Evolutionary conservation across 305 asterid genomes (phyloP), one percentile per base, ranked within the genome.

Genomic region (Fraxinus greggii): DNA sequence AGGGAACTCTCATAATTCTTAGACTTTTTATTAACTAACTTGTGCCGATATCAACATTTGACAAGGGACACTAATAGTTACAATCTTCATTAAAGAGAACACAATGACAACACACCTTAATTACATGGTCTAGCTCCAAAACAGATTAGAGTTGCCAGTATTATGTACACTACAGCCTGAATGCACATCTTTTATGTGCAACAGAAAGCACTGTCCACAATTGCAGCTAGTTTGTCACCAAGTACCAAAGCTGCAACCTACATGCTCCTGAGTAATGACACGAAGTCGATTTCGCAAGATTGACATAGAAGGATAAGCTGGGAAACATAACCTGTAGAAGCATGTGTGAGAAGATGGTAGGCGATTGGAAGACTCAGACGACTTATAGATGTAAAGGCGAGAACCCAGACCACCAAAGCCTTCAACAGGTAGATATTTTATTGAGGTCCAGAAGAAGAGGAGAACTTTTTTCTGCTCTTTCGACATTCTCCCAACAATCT

Each of bases 341-440:
- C 98, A 96, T 70, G 99, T 94, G 78, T 91, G 98, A 26, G 99
- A 92, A 3, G 97, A 89, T n/a, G 99, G 97, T 83, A 97, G 88
- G 36, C 85, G 94, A 35, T 95, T 91, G 15, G 29, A 10, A 0
- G 97, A 36, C 86, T 89, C 94, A 0, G 84, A 65, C 5, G 86
- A 79, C 85, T 69, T 91, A 69, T 89, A 90, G 81, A 94, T 91
- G 90, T 72, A 79, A 42, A 94, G 90, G 65, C 89, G 89, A 31
- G 97, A 92, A 79, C 89, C 89, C 91, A 97, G 83, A 24, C 97
- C 96, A 33, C 93, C 80, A 85, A 97, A 93, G 13, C 98, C 99
- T 83, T 93, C 96, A 5, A 90, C 61, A 1, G 99, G 99, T 48
- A 97, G 83, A 85, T 90, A 89, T 83, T 91, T 97, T 76, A 94